Conservation (phyloP, 345 rosid species). For the Moricandia moricandioides region DNA sequence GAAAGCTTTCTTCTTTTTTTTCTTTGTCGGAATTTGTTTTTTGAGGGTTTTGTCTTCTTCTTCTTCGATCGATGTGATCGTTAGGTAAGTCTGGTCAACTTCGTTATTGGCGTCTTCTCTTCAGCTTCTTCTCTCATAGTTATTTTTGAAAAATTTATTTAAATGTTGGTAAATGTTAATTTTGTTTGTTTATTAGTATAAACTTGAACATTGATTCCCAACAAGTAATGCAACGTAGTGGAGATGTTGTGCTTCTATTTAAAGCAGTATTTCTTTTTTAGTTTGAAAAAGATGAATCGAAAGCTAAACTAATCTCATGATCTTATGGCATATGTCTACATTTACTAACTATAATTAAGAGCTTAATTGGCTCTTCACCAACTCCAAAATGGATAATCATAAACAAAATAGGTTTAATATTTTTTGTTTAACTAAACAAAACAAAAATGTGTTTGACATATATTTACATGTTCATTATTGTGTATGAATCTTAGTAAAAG, state of each 20-base stretch:
- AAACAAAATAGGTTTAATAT: background rate
- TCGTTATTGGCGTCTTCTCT: constrained; percentile 37
- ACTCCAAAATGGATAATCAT: too few relatives aligned
- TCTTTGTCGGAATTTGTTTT: background rate
- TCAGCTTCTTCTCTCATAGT: constrained; percentile 8
- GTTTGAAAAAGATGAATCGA: background rate
- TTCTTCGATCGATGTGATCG: constrained; percentile 37
- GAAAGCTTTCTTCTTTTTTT: background rate
- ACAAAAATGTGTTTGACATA: background rate
- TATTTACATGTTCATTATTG: background rate
- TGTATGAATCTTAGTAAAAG: too few relatives aligned
- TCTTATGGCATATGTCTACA: background rate
- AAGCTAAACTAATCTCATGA: background rate
- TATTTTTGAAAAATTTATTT: too few relatives aligned
- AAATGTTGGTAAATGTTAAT: too few relatives aligned
- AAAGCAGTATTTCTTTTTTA: background rate
- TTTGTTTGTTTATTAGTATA: background rate
- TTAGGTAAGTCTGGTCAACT: constrained; percentile 34
- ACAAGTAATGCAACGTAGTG: background rate
- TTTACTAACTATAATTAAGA: background rate
- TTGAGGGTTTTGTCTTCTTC: constrained; percentile 5
- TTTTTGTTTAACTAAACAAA: too few relatives aligned
- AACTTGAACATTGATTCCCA: background rate
- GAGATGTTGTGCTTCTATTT: background rate
- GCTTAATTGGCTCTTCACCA: too few relatives aligned